phyloP scores from a whole-genome alignment of 768 basidiomycete species.

The Collybia nuda region DNA sequence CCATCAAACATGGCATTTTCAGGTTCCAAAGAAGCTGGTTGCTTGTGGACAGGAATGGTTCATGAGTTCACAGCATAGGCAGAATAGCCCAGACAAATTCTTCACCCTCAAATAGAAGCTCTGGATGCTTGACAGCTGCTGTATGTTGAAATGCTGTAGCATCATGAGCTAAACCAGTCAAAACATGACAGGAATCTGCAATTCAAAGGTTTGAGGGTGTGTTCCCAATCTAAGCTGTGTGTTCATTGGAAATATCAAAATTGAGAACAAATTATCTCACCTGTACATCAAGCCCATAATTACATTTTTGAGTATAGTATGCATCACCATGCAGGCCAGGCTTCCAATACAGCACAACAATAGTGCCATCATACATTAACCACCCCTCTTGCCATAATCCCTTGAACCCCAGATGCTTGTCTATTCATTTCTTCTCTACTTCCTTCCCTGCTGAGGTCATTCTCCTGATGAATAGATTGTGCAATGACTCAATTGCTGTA shows the following conservation, averaged over 20 bases:
- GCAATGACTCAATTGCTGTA: constrained; percentile 5
- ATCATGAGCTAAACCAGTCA: constrained; percentile 22
- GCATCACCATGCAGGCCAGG: constrained; percentile 31
- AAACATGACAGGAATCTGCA: constrained; percentile 18
- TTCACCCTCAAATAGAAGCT: constrained; percentile 16
- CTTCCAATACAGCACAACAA: constrained; percentile 24
- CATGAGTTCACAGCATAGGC: constrained; percentile 22
- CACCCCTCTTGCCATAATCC: constrained; percentile 26
- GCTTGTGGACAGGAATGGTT: constrained; percentile 27
- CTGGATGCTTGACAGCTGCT: constrained; percentile 10
- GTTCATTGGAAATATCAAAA: background rate
- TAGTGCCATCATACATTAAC: constrained; percentile 29
- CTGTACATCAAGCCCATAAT: constrained; percentile 29
- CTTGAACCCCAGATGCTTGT: constrained; percentile 5
- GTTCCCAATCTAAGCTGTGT: constrained; percentile 11
- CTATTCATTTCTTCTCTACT: constrained; percentile 9
- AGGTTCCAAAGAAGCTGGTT: constrained; percentile 20
- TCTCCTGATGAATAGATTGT: constrained; percentile 3
- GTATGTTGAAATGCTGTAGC: constrained; percentile 15
- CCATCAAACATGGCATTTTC: constrained; percentile 26
- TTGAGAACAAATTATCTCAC: constrained; percentile 11
- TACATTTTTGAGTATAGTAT: constrained; percentile 30
- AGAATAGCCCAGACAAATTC: constrained; percentile 17
- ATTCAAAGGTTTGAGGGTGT: constrained; percentile 18
- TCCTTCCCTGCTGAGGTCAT: constrained; percentile 7